Evolutionary conservation across 2,329 filamentous ascomycete species (phyloP), one percentile per base, ranked within the genome.

Genomic region (Diplodia intermedia): DNA sequence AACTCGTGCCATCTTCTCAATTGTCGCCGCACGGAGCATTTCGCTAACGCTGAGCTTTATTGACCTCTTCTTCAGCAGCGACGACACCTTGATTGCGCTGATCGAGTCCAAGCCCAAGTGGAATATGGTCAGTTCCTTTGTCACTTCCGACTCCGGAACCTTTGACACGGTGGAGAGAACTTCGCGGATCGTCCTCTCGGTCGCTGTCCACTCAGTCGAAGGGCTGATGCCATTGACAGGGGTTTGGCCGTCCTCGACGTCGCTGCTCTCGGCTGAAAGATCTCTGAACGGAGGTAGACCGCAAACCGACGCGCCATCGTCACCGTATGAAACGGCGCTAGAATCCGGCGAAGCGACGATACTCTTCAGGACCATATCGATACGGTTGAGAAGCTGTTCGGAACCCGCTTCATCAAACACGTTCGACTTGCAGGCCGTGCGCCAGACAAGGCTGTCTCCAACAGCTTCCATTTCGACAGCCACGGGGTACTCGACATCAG

Each of bases 21-120:
- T 83, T 0, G 88, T 92, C 4, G 85, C 82, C 1, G 89, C 87
- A 69, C 82, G 86, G 2, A 96, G 80, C 73, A 97, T 87, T 49
- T 92, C 87, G 52, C 90, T 89, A 3, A 94, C 90, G 40, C 85
- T 84, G 0, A 97, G 77, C 14, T 80, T 78, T 8, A 97, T 78
- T 0, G 84, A 86, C 52, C 84, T 79, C 71, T 86, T 90, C 52
- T 87, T 88, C 4, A 97, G 81, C 8, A 93, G 82, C 0, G 90
- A 86, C 9, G 89, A 88, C 3, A 93, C 88, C 74, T 95, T 96
- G 80, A 97, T 95, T 1, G 93, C 90, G 71, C 90, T 94, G 77
- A 97, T 97, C 0, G 94, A 97, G 76, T 97, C 94, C 1, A 97
- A 86, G 0, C 94, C 94, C 1, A 97, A 84, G 70, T 95, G 89